These are phyloP conservation scores for Ceriops tagal DNA, from an alignment of 345 rosid genomes.

Conservation along the genomic window DNA sequence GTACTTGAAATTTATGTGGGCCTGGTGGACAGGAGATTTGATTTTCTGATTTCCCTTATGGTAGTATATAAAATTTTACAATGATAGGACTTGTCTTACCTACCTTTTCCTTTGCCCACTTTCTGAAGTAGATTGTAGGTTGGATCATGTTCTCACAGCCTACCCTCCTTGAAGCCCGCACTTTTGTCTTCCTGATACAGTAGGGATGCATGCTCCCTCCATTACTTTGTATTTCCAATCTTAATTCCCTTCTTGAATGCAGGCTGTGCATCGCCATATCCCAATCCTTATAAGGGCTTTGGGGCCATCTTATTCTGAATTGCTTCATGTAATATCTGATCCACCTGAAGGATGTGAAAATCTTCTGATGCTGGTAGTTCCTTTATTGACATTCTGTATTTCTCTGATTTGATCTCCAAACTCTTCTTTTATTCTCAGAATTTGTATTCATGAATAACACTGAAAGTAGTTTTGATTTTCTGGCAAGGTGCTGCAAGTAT, in stretches of 20 bases:
- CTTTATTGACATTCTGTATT: constrained; percentile 12
- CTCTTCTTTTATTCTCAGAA: constrained; percentile 2
- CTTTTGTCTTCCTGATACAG: not conserved
- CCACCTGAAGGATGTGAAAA: constrained; percentile 99
- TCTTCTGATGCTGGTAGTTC: constrained; percentile 73
- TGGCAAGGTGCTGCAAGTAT: constrained; percentile 81
- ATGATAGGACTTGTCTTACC: not conserved
- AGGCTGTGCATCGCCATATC: constrained; percentile 94
- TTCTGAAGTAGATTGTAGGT: not conserved
- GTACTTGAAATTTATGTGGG: no score
- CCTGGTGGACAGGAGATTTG: not conserved
- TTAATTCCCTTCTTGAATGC: constrained; percentile 16
- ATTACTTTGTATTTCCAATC: not conserved
- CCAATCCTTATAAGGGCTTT: constrained; percentile 78
- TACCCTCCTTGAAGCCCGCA: not conserved
- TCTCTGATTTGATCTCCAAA: constrained; percentile 9
- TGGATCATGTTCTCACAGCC: not conserved
- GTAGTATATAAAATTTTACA: not conserved
- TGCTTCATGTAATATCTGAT: constrained; percentile 77
- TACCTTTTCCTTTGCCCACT: no score
- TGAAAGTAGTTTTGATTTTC: constrained; percentile 22
- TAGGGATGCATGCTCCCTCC: not conserved
- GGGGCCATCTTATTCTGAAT: constrained; percentile 73
- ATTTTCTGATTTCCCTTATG: not conserved
- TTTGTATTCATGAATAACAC: constrained; percentile 22